Evolutionary conservation across 768 basidiomycete genomes (phyloP).

Genomic region (Tulasnella sp.): DNA sequence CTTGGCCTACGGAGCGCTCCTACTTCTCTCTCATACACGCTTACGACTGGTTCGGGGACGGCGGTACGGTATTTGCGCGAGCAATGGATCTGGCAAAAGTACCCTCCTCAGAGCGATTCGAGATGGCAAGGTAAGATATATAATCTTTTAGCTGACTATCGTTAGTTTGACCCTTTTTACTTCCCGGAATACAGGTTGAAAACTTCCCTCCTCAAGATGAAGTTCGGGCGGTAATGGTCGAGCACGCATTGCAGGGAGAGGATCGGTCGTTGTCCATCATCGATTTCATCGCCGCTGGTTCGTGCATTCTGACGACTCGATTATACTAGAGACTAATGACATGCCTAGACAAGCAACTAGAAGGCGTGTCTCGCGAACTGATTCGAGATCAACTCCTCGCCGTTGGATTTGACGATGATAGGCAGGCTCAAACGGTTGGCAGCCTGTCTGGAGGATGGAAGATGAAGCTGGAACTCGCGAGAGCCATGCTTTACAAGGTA

Average conservation of each 20-base stretch:
- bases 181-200: slow-evolving; percentile 34
- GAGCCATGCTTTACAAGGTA: slow-evolving; percentile 92
- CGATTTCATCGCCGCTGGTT: slow-evolving; percentile 82
- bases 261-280: slow-evolving; percentile 71
- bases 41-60: slow-evolving; percentile 81
- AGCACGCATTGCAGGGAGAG: slow-evolving; percentile 92
- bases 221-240: slow-evolving; percentile 89
- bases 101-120: slow-evolving; percentile 92
- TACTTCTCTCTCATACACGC: slow-evolving; percentile 88
- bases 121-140: slow-evolving; percentile 63
- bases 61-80: slow-evolving; percentile 89
- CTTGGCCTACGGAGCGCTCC: slow-evolving; percentile 86
- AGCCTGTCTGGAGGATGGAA: slow-evolving; percentile 97
- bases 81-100: slow-evolving; percentile 94
- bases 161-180: not conserved
- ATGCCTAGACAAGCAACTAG: slow-evolving; percentile 52
- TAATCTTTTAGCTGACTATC: not conserved
- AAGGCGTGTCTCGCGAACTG: slow-evolving; percentile 48
- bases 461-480: slow-evolving; percentile 94
- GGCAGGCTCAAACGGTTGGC: slow-evolving; percentile 77
- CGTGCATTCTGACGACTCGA: slow-evolving; percentile 18
- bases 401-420: slow-evolving; percentile 82
- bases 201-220: slow-evolving; percentile 87
- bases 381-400: slow-evolving; percentile 70
- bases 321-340: not conserved